A percentile compares a stretch with the other conserved stretches of the same genome.
Conservation (phyloP, 768 basidiomycete genomes). For the Trametes gibbosa region DNA sequence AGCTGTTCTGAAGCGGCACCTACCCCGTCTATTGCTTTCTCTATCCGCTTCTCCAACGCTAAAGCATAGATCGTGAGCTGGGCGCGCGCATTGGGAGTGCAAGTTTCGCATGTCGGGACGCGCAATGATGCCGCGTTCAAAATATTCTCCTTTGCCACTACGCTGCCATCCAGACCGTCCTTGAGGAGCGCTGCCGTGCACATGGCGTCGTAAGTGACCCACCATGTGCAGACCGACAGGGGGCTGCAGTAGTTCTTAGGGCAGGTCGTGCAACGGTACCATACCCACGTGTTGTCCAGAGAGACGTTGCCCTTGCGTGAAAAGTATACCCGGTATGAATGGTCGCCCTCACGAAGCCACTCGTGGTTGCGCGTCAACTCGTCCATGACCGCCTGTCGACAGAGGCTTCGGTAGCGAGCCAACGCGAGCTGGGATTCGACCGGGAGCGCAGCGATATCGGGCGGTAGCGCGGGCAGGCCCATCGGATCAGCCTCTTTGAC, state of each 20-base stretch:
- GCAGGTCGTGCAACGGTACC: not conserved
- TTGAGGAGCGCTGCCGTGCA: not conserved
- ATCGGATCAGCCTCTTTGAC: not conserved
- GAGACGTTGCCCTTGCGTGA: not conserved
- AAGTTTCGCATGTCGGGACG: not conserved
- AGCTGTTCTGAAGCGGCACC: not conserved
- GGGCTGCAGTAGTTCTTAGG: too few relatives aligned
- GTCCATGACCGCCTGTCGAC: not conserved
- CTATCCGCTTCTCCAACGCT: not conserved
- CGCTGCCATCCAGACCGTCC: not conserved
- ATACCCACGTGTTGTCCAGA: not conserved
- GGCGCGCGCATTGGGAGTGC: not conserved
- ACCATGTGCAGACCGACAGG: not conserved
- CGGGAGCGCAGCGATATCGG: not conserved
- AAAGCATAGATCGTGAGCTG: not conserved
- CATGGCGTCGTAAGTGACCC: not conserved
- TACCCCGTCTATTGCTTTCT: not conserved
- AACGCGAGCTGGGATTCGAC: not conserved
- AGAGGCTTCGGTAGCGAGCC: not conserved
- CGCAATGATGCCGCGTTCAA: not conserved
- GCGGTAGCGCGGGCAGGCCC: not conserved
- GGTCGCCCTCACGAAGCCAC: not conserved
- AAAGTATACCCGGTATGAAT: not conserved
- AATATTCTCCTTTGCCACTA: not conserved
- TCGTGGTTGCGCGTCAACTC: not conserved